These are phyloP conservation scores for Hypoxylon sp. DNA, from an alignment of 2,329 filamentous ascomycete species.

Conservation along the genomic window DNA sequence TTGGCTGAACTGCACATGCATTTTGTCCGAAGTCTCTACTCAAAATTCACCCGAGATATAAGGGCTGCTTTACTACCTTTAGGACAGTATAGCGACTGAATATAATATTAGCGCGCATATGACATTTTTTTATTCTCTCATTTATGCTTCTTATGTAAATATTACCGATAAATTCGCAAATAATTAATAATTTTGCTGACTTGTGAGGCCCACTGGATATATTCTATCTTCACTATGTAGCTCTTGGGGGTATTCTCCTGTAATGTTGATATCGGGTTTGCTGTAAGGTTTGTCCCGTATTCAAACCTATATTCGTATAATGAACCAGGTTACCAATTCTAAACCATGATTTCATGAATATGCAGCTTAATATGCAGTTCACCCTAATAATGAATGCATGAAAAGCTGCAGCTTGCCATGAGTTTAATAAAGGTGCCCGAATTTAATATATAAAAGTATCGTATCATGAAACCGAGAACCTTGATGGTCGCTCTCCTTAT, in stretches of 20 bases:
- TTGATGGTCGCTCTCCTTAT: constrained; percentile 24
- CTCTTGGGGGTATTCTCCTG: neutral
- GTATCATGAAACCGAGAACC: constrained; percentile 12
- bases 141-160: neutral
- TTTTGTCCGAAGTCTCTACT: constrained; percentile 17
- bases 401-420: neutral
- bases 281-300: neutral
- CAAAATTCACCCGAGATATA: constrained; percentile 13
- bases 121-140: neutral
- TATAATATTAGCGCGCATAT: constrained; percentile 9
- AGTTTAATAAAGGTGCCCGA: neutral
- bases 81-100: constrained; percentile 18
- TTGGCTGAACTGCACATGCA: constrained; percentile 8
- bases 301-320: neutral
- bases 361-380: neutral
- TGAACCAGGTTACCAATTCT: neutral
- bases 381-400: neutral
- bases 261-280: neutral
- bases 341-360: neutral
- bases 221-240: neutral
- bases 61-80: constrained; percentile 15
- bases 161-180: neutral
- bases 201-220: neutral
- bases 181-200: neutral
- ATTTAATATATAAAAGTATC: neutral